phyloP scores from a whole-genome alignment of 805 yeast genomes.

The Yarrowia sp. region DNA sequence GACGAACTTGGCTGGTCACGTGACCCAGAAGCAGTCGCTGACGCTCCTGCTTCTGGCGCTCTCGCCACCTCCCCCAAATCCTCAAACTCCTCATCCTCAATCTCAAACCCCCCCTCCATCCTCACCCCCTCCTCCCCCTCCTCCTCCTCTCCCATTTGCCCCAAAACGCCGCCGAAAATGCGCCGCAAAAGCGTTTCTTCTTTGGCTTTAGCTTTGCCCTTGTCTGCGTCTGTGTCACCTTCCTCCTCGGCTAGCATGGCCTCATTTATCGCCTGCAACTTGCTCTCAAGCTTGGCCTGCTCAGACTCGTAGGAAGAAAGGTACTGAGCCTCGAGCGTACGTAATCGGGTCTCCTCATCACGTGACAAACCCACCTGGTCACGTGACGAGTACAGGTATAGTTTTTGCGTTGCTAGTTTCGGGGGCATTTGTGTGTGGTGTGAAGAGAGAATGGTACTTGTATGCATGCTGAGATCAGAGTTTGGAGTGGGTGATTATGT shows the following conservation, averaged over 20 bases:
- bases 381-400: slow-evolving; percentile 30
- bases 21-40: too few relatives aligned
- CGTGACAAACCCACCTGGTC: slow-evolving; percentile 5
- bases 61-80: slow-evolving; percentile 10
- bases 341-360: slow-evolving; percentile 18
- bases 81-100: slow-evolving; percentile 33
- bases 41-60: too few relatives aligned
- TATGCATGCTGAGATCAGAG: slow-evolving; percentile 3
- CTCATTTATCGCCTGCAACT: slow-evolving; percentile 5
- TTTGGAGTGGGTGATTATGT: background rate
- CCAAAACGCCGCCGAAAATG: slow-evolving; percentile 12
- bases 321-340: slow-evolving; percentile 18
- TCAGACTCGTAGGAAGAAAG: background rate
- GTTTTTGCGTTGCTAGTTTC: background rate
- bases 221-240: background rate
- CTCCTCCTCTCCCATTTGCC: slow-evolving; percentile 15
- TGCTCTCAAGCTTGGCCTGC: slow-evolving; percentile 12
- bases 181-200: slow-evolving; percentile 2
- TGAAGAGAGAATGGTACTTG: background rate
- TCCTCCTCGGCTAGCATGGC: slow-evolving; percentile 1
- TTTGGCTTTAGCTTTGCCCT: background rate
- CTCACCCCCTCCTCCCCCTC: slow-evolving; percentile 5
- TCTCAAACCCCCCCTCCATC: slow-evolving; percentile 23
- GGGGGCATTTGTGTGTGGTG: background rate
- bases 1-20: background rate